Evolutionary conservation across 768 basidiomycete genomes (phyloP), one percentile per base, ranked within the genome.

Genomic region (Hygrocybe coccinea): DNA sequence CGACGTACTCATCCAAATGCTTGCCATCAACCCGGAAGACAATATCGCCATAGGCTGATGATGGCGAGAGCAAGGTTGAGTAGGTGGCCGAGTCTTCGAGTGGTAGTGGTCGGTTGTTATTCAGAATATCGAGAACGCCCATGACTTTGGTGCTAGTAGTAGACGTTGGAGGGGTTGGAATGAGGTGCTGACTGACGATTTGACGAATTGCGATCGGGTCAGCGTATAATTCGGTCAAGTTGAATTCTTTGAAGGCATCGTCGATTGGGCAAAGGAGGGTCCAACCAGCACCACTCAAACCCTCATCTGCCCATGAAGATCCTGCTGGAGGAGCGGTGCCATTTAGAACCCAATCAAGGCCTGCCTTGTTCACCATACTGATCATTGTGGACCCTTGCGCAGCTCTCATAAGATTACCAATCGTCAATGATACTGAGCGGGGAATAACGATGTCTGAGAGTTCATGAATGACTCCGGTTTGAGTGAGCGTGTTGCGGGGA

Each of bases 251-350:
- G 79, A 98, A 97, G 0, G 95, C 94, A 56, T 88, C 86, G 64
- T 99, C 97, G 5, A 84, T 83, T 2, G 97, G 97, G 61, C 90
- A 94, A 19, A 99, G 77, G 3, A 99, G 69, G 1, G 93, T 95
- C 86, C 95, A 98, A 3, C 86, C 85, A 8, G 69, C 71, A 22
- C 74, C 77, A 17, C 67, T 64, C n/a, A 79, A 62, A 44, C 71
- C 76, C 54, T 68, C 64, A 14, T 83, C 76, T 5, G 79, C 79
- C 85, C 85, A 90, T 10, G 71, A 73, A 9, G 86, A 86, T 52
- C 76, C 86, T 61, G 84, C 81, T 4, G 89, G 88, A 6, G 89
- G 89, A 0, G 79, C 72, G 5, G 85, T 89, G 4, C 95, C 95
- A 60, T 97, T 86, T 54, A 97, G 72, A 36, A 97, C 72, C 94